These are phyloP conservation scores for Pestalotiopsis sp. DNA, from an alignment of 2,329 filamentous ascomycete species.

Conservation along the genomic window DNA sequence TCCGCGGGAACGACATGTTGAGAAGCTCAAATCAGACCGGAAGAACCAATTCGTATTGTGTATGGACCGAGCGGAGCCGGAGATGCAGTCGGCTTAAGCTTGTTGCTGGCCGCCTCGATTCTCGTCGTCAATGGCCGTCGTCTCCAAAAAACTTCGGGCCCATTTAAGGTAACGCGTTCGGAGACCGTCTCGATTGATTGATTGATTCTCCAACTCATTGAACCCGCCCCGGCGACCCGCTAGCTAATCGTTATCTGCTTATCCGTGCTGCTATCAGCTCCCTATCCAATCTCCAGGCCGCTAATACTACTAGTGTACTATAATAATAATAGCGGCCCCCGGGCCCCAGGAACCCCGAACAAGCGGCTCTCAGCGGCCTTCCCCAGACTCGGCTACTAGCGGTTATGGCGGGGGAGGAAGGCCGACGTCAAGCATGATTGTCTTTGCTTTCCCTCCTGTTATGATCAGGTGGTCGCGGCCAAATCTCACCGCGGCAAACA, in stretches of 20 bases:
- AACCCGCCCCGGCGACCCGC: background rate
- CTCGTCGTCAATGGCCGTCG: background rate
- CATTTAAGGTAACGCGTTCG: background rate
- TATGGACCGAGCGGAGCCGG: background rate
- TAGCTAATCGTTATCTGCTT: background rate
- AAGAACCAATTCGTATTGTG: background rate
- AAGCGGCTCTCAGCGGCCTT: conserved; percentile 16
- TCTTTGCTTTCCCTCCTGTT: background rate
- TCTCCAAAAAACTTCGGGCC: background rate
- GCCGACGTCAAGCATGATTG: background rate
- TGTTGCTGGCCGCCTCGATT: background rate
- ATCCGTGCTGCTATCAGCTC: background rate
- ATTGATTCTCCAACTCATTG: background rate
- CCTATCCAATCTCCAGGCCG: background rate
- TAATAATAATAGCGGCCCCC: background rate
- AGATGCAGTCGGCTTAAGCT: background rate
- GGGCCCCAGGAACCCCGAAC: background rate
- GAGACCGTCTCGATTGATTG: background rate
- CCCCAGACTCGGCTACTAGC: conserved; percentile 19
- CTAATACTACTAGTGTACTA: background rate
- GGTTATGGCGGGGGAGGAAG: conserved; percentile 13
- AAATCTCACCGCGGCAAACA: conserved; percentile 25
- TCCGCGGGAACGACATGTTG: conserved; percentile 24
- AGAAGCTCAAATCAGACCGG: background rate
- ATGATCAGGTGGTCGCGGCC: conserved; percentile 15